Evolutionary conservation across 352 stramenopile species (phyloP), one percentile per base, ranked within the genome.

Genomic region (Phytophthora quininea): DNA sequence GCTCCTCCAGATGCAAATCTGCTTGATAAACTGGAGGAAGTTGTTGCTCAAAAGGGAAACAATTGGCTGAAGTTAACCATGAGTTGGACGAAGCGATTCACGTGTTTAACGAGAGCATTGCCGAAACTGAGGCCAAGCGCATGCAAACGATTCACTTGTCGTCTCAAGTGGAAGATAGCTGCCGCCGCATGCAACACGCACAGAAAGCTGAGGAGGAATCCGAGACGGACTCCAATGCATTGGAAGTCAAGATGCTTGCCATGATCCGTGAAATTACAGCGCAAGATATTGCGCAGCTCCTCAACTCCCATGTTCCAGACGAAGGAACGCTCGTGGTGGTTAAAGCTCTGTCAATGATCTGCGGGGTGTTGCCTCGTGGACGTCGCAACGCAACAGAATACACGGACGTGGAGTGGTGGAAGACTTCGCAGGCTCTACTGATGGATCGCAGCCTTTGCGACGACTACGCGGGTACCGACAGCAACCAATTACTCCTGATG

Each of bases 351-450:
- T 92, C 82, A n/a, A 60, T 95, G 57, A 76, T 92, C 11, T 87
- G 80, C 33, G 83, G 82, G 0, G 79, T 82, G 0, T 40, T 90
- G 24, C 85, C 82, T 33, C 80, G 82, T 11, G 82, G 82, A 1
- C 73, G 81, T 0, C 68, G 72, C 2, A 81, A 86, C 27, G 80
- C 82, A 4, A 78, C 74, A 11, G 82, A 93, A 58, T 95, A 93
- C 63, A 90, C 79, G 2, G 83, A 86, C 56, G 56, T 83, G 14
- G 86, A 95, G 49, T 95, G 86, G 86, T 93, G 84, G 86, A 91
- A 92, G 52, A 86, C 84, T 0, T 79, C 80, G 11, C 87, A 95
- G 54, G 85, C 87, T 9, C 49, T 95, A 59, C 70, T 95, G 14
- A 95, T 95, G 85, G 85, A 95, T 61, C 80, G 87, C 27, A 82